A percentile compares a stretch with the other conserved stretches of the same genome.
Evolutionary conservation across 225 moss, liverwort and hornwort genomes (phyloP).

Genomic region (Bryoerythrophyllum caledonicum): DNA sequence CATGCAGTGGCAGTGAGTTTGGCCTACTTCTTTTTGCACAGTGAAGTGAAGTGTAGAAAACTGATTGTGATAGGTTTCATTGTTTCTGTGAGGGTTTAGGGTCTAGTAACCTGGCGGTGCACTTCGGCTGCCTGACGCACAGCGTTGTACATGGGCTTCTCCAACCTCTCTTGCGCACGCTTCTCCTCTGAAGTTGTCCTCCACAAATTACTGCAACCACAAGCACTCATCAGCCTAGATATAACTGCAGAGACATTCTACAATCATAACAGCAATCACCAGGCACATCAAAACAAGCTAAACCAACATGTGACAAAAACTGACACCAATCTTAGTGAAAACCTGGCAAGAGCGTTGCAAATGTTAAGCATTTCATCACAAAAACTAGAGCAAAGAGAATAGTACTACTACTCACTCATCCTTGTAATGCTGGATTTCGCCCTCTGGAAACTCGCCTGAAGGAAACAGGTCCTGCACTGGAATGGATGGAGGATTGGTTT

Average conservation of each 20-base stretch:
- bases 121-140: constrained; percentile 97
- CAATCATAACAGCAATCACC: neutral
- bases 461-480: constrained; percentile 83
- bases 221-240: constrained; percentile 7
- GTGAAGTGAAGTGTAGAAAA: no score
- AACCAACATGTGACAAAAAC: neutral
- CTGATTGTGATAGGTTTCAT: no score
- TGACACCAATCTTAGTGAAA: neutral
- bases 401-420: constrained; percentile 63
- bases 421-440: constrained; percentile 86
- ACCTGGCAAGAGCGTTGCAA: no score
- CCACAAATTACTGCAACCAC: constrained; percentile 77
- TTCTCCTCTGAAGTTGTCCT: constrained; percentile 90
- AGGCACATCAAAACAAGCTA: constrained; percentile 1
- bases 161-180: constrained; percentile 88
- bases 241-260: neutral
- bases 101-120: constrained; percentile 71
- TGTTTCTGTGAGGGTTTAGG: neutral
- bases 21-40: no score
- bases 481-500: constrained; percentile 87
- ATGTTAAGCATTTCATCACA: neutral
- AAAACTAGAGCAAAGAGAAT: no score
- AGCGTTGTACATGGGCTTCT: constrained; percentile 84
- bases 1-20: no score
- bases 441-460: constrained; percentile 86